Conservation (phyloP, 2,329 filamentous ascomycete species). For the Penicillium brevicompactum region DNA sequence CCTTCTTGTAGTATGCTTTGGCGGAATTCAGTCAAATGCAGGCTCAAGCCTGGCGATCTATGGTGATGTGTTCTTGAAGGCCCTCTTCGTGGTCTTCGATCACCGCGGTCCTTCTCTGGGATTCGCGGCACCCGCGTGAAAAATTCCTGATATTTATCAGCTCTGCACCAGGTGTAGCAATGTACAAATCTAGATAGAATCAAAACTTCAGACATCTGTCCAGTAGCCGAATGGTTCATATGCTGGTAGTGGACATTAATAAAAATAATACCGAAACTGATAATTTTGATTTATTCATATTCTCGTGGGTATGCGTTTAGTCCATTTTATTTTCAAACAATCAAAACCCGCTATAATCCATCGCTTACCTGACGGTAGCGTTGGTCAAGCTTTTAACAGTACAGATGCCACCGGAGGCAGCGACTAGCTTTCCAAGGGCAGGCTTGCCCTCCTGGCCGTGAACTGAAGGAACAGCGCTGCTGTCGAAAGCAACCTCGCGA, state of each 20-base stretch:
- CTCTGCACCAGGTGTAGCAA: not conserved
- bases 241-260: not conserved
- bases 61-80: slow-evolving; percentile 64
- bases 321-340: slow-evolving; percentile 18
- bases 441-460: slow-evolving; percentile 64
- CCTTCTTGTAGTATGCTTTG: slow-evolving; percentile 53
- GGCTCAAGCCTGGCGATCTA: slow-evolving; percentile 59
- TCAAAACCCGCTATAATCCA: slow-evolving; percentile 6
- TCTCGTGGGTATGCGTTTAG: slow-evolving; percentile 24
- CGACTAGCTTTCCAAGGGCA: slow-evolving; percentile 66
- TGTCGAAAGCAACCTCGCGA: slow-evolving; percentile 85
- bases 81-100: slow-evolving; percentile 64
- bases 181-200: slow-evolving; percentile 10
- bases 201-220: not conserved
- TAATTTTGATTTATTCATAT: slow-evolving; percentile 20
- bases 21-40: slow-evolving; percentile 62
- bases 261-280: slow-evolving; percentile 6
- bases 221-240: no score
- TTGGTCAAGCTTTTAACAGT: slow-evolving; percentile 79
- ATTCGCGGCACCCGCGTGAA: slow-evolving; percentile 47
- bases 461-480: slow-evolving; percentile 72
- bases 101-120: slow-evolving; percentile 52
- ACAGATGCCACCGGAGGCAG: slow-evolving; percentile 76
- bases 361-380: slow-evolving; percentile 75
- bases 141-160: not conserved